phyloP scores from a whole-genome alignment of 164 flowering plant species.

The Vitis cinerea region DNA sequence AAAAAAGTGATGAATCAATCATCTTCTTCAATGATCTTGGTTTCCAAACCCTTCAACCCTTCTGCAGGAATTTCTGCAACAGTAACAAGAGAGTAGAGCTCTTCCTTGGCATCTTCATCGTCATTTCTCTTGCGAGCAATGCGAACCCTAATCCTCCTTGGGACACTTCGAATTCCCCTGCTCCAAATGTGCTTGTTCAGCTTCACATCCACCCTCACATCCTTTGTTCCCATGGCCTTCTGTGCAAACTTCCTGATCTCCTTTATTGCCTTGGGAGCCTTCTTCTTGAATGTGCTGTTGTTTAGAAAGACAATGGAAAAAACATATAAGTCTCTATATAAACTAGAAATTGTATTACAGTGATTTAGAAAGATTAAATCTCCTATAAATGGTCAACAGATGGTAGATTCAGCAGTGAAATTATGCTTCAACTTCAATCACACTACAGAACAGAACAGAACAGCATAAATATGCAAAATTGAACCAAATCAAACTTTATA shows the following conservation, averaged over 20 bases:
- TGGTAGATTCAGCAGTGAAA: no score
- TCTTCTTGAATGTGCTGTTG: slow-evolving; percentile 70
- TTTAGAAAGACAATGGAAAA: not conserved
- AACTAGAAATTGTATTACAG: no score
- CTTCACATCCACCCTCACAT: slow-evolving; percentile 73
- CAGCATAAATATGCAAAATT: no score
- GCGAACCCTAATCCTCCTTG: slow-evolving; percentile 65
- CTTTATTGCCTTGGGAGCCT: slow-evolving; percentile 73
- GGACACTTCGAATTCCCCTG: slow-evolving; percentile 65
- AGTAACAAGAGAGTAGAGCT: slow-evolving; percentile 68
- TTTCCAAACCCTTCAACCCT: slow-evolving; percentile 56
- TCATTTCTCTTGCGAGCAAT: slow-evolving; percentile 74
- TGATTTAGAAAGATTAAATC: no score
- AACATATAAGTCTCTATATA: not conserved
- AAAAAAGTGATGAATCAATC: slow-evolving; percentile 22
- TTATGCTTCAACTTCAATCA: no score
- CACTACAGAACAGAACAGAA: no score
- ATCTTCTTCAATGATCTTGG: slow-evolving; percentile 62
- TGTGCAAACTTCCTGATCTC: slow-evolving; percentile 70
- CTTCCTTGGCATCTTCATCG: slow-evolving; percentile 76
- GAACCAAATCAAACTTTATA: no score
- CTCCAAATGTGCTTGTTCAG: slow-evolving; percentile 71
- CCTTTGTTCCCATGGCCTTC: slow-evolving; percentile 70
- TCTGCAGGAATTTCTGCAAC: slow-evolving; percentile 63
- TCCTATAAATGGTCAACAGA: no score